Conservation (phyloP, 2,329 filamentous ascomycete genomes). For the Tolypocladium endophyticum region DNA sequence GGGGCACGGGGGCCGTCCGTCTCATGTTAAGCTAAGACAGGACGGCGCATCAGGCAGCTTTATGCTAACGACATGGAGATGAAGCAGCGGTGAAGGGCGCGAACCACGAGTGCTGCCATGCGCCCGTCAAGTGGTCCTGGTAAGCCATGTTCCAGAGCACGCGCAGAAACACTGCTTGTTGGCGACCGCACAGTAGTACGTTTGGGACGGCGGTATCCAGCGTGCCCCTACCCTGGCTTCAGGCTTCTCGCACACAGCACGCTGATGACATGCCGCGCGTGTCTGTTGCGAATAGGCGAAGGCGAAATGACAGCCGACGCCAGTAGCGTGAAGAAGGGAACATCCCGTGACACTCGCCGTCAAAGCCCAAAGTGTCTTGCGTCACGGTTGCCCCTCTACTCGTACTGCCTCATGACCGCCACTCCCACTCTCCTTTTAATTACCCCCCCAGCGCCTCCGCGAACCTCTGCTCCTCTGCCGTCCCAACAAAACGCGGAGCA, state of each 20-base stretch:
- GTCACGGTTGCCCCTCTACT: constrained; percentile 1
- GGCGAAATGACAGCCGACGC: background rate
- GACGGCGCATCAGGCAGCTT: background rate
- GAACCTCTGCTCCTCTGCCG: background rate
- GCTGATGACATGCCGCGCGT: background rate
- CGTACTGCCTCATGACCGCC: background rate
- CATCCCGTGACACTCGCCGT: background rate
- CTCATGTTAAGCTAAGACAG: background rate
- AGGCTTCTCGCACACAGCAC: background rate
- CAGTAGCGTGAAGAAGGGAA: background rate
- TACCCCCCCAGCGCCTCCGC: background rate
- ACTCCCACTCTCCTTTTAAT: background rate
- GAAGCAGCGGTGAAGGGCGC: background rate
- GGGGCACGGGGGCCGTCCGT: background rate
- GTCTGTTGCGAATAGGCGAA: too few relatives aligned
- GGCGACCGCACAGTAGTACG: too few relatives aligned
- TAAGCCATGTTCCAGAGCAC: background rate
- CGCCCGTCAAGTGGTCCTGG: background rate
- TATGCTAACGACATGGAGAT: background rate
- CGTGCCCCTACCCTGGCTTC: background rate
- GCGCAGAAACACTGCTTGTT: background rate
- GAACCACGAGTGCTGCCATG: background rate
- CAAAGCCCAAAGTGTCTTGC: constrained; percentile 1
- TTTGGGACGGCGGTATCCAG: background rate
- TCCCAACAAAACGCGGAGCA: background rate